These are phyloP conservation scores for Aspergillus puulaauensis DNA, from an alignment of 2,329 filamentous ascomycete genomes.

Conservation along the genomic window DNA sequence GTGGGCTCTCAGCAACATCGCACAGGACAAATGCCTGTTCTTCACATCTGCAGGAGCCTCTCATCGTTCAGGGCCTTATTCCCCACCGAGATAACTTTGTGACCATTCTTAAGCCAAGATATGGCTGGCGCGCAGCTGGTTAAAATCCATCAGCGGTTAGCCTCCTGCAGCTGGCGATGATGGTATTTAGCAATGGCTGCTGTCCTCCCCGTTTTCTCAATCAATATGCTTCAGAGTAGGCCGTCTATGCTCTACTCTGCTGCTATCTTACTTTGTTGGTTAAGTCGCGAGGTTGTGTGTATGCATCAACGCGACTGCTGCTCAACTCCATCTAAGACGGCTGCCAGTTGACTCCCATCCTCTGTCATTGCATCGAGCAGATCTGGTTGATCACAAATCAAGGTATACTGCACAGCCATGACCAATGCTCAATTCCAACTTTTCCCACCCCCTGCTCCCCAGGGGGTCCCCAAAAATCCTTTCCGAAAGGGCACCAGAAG, in stretches of 20 bases:
- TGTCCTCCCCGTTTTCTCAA: neutral
- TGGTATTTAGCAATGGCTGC: constrained; percentile 3
- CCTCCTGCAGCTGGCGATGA: neutral
- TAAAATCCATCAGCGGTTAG: constrained; percentile 1
- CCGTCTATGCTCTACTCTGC: neutral
- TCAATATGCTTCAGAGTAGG: neutral
- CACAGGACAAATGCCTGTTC: constrained; percentile 18
- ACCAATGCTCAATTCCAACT: constrained; percentile 38
- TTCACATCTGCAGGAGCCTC: constrained; percentile 21
- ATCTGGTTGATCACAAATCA: constrained; percentile 2
- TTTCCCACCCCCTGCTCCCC: constrained; percentile 37
- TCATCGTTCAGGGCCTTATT: constrained; percentile 25
- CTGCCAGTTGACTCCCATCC: neutral
- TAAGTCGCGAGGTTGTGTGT: neutral
- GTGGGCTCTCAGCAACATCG: constrained; percentile 12
- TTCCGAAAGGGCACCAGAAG: constrained; percentile 32
- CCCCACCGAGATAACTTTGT: constrained; percentile 12
- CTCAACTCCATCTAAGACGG: neutral
- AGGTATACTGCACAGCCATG: constrained; percentile 18
- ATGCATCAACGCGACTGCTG: neutral
- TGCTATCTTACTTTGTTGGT: neutral
- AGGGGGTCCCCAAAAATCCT: constrained; percentile 32
- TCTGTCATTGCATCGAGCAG: neutral
- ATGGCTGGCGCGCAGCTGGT: constrained; percentile 4
- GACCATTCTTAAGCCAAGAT: constrained; percentile 9